Conservation (phyloP, 306 rosid species). For the Dryas alaskensis region DNA sequence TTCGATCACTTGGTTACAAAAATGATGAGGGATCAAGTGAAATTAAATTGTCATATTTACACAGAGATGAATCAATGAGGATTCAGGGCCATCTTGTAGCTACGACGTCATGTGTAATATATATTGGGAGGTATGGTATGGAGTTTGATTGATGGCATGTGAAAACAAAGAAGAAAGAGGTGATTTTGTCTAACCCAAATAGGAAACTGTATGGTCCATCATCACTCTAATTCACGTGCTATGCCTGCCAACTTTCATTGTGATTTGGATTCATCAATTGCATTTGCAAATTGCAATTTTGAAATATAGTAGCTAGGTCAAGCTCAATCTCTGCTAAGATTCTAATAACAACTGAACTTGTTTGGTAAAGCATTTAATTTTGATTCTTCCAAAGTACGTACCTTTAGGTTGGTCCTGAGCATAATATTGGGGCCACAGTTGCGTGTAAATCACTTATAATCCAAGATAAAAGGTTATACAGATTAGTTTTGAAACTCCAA, state of each 20-base stretch:
- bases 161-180: conserved; percentile 28
- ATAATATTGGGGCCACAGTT: neutral
- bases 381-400: neutral
- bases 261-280: too few relatives aligned
- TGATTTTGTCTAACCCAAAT: conserved; percentile 36
- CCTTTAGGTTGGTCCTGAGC: conserved; percentile 1
- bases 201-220: conserved; percentile 31
- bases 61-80: too few relatives aligned
- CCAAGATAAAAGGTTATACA: neutral
- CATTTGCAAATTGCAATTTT: neutral
- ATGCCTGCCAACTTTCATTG: neutral
- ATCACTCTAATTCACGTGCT: neutral
- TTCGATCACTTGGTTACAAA: too few relatives aligned
- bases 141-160: conserved; percentile 22
- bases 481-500: too few relatives aligned
- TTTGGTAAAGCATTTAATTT: conserved; percentile 12
- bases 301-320: neutral
- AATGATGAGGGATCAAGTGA: too few relatives aligned
- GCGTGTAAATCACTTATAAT: neutral
- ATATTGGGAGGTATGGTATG: neutral
- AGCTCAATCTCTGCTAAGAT: conserved; percentile 6
- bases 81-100: too few relatives aligned
- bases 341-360: neutral
- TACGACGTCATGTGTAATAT: conserved; percentile 3
- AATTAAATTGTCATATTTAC: too few relatives aligned